phyloP scores from a whole-genome alignment of 2,329 filamentous ascomycete genomes.

The Hypocrella siamensis region DNA sequence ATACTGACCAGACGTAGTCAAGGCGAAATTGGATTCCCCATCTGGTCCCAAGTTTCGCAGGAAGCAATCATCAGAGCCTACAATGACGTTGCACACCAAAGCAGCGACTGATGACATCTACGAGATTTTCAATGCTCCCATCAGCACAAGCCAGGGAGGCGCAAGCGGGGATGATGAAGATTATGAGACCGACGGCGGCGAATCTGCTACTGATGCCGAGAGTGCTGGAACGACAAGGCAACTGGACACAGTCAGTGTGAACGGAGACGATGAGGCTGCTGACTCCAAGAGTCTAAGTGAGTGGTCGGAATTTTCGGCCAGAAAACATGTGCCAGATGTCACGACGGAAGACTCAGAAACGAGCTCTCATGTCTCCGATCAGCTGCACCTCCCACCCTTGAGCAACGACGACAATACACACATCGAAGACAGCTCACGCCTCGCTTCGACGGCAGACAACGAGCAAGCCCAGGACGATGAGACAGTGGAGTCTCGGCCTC shows the following conservation, averaged over 20 bases:
- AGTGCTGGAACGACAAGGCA: conserved; percentile 67
- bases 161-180: conserved; percentile 46
- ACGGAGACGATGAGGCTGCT: conserved; percentile 30
- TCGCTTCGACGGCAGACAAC: neutral
- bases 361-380: no score
- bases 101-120: conserved; percentile 97
- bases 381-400: no score
- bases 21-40: conserved; percentile 84
- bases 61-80: conserved; percentile 65
- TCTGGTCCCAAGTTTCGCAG: conserved; percentile 71
- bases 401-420: neutral
- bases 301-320: conserved; percentile 78
- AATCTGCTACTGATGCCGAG: conserved; percentile 75
- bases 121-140: conserved; percentile 83
- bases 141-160: conserved; percentile 16
- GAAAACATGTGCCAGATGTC: conserved; percentile 48
- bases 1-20: conserved; percentile 41
- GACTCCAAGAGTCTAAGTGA: conserved; percentile 55
- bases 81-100: conserved; percentile 92
- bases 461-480: neutral
- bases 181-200: conserved; percentile 52
- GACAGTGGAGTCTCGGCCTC: conserved; percentile 15
- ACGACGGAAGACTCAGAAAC: conserved; percentile 15
- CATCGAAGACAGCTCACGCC: neutral
- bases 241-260: conserved; percentile 28